Evolutionary conservation across 768 basidiomycete species (phyloP), one percentile per base, ranked within the genome.

Genomic region (Russula ochroleuca): DNA sequence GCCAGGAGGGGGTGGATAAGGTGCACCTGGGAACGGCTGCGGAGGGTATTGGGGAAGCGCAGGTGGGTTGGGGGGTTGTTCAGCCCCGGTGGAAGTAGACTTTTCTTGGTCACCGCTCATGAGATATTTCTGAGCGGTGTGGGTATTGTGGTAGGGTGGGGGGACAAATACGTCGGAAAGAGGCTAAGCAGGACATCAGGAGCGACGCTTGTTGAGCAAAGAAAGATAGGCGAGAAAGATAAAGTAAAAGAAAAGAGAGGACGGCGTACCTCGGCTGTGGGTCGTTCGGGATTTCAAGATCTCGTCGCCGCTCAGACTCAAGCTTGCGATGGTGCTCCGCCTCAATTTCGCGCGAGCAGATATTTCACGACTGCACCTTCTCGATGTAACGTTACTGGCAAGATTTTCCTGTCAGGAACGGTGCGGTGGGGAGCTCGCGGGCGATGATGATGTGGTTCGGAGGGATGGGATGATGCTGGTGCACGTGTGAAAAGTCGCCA

Each of bases 221-320:
- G n/a, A 28, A 43, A 19, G 51, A 55, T 45, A 28, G 15, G 25
- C 19, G 43, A 10, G 19, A 25, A 25, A 31, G 13, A 25, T 5
- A 21, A 28, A 5, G 38, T 14, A 17, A 15, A 28, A 38, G 14
- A 45, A 45, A 63, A 41, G 31, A 47, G 21, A 53, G 33, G 23
- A 50, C 54, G 55, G 65, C 67, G 55, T 59, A 68, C 67, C 47
- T 59, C 61, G 58, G 61, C 67, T 57, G 31, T 62, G 47, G n/a
- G 60, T 60, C 21, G 55, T 68, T 68, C 67, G 65, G 67, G 65
- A 67, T 67, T 68, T 68, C 62, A 62, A 67, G 65, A 68, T 66
- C 60, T 67, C 67, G 67, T 68, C 67, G 67, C 67, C 67, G 67
- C 67, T 68, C 67, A 62, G 67, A 68, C 67, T 67, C 43, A 48